Base-by-base conservation (phyloP, 192 early-diverging fungal species). In the Backusella sp. region DNA sequence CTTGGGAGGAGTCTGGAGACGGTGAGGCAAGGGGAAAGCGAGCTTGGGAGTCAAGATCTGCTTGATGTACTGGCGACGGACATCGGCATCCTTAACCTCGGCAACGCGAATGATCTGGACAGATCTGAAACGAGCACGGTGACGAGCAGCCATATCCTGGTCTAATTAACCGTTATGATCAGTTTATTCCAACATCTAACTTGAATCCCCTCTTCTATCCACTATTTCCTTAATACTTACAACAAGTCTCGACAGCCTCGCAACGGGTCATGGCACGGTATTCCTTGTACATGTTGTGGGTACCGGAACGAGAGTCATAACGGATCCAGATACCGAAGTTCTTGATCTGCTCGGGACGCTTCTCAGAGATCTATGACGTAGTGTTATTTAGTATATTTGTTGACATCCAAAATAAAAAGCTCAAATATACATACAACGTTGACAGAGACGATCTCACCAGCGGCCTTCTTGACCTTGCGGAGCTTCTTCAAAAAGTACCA, bases 241-340 rank as follows among this genome's bases (percentile, higher is more conserved):
- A 93, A 86, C 90, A 91, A 12, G 90, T 44, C 75, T 88, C 81
- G 21, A 93, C 92, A 39, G 92, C 93, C 46, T 83, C 92, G 21
- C 80, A 81, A 80, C 98, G 94, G 81, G 91, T 87, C 80, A 98
- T 86, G 89, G 98, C 96, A 80, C 98, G 94, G 94, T 98, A 99
- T 92, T 99, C 98, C 94, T 99, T 99, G 94, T 99, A 99, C 97
- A 99, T 99, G 95, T 99, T 99, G 96, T 99, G 98, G 76, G 97
- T 99, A 79, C 98, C 98, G 53, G 96, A 97, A 85, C 98, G 96
- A 78, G 98, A 99, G 88, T 99, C 93, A 92, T 99, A 99, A 84
- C 98, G 96, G 80, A 99, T 90, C 96, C 95, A 99, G 91, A 99
- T 95, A 82, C 98, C 98, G 83, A 90, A 99, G 94, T 96, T 99